Base-by-base conservation (phyloP, 2,329 filamentous ascomycete species). In the Beauveria caledonica region DNA sequence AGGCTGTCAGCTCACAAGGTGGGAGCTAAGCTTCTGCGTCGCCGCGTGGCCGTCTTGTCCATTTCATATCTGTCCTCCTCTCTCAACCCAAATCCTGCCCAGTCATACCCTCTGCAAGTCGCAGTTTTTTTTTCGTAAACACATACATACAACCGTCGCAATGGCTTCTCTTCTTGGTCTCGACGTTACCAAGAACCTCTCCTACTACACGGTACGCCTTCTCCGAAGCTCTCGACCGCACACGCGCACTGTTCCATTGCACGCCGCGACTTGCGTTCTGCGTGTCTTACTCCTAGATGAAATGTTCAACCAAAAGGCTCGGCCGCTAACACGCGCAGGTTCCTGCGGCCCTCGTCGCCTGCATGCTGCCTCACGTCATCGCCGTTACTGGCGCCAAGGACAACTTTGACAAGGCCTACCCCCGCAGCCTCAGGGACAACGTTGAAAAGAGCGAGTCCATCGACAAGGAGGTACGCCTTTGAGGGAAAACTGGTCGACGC, bases 331-430 rank as follows among this genome's bases (percentile, higher is more conserved):
- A 44, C 13, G 21, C 15, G 1, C 52, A 77, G 77, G 69, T 80
- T 46, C 77, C 77, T 5, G 75, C 65, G 1, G 76, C 73, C 27
- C 72, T 77, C 57, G 10, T 71, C 56, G 62, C 74, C 23, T 68
- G 69, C 56, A 62, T 74, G 49, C 29, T 71, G 21, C 75, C 77
- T 3, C 71, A 77, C 48, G 48, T 63, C 13, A 75, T 76, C 60
- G 70, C 71, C 40, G 56, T 66, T 46, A 13, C 60, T 29, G 25
- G 63, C 9, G 68, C 74, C 2, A 70, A 68, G 48, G 70, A 68
- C 61, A 67, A 68, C 54, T 76, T 72, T 58, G 74, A 80, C 63
- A 63, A 68, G 5, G 69, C 71, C 61, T 69, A 76, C 64, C 77
- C 77, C 11, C 73, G 76, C 36, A 66, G 62, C 27, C 69, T 74